These are phyloP conservation scores for Gypsophila paniculata DNA, from an alignment of 179 eudicot genomes.

Conservation along the genomic window DNA sequence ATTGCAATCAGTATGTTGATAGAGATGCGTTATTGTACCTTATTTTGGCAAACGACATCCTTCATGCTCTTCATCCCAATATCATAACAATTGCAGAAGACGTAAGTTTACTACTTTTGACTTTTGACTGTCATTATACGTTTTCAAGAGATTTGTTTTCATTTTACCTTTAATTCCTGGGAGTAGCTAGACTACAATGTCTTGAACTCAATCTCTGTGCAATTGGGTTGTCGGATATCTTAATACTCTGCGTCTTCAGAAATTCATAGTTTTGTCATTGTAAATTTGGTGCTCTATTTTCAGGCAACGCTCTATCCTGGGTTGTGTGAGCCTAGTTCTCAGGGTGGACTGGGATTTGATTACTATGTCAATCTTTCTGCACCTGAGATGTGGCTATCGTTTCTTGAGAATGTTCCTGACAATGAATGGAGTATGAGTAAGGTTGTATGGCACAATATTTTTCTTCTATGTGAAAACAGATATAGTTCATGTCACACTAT, in stretches of 20 bases:
- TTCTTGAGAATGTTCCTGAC: conserved; percentile 74
- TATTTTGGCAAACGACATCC: conserved; percentile 80
- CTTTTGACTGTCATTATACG: conserved; percentile 12
- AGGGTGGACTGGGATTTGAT: conserved; percentile 98
- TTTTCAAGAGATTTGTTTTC: background rate
- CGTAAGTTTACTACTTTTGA: conserved; percentile 44
- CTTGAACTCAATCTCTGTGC: background rate
- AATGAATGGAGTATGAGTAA: conserved; percentile 89
- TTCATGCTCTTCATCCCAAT: conserved; percentile 84
- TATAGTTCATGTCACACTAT: conserved; percentile 12
- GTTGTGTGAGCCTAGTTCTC: conserved; percentile 81
- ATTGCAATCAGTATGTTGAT: conserved; percentile 94
- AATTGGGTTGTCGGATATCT: background rate
- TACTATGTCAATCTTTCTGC: conserved; percentile 84
- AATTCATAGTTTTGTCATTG: conserved; percentile 4
- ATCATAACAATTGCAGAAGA: conserved; percentile 94
- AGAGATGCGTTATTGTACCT: conserved; percentile 82
- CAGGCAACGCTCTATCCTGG: conserved; percentile 93
- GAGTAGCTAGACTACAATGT: background rate
- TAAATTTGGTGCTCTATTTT: conserved; percentile 23
- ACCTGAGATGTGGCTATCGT: conserved; percentile 80
- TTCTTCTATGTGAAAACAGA: background rate
- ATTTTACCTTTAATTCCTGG: conserved; percentile 1
- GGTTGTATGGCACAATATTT: conserved; percentile 39
- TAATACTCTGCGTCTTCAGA: conserved; percentile 14